Evolutionary conservation across 2,329 filamentous ascomycete species (phyloP), one percentile per base, ranked within the genome.

Genomic region (Keithomyces neogunnii): DNA sequence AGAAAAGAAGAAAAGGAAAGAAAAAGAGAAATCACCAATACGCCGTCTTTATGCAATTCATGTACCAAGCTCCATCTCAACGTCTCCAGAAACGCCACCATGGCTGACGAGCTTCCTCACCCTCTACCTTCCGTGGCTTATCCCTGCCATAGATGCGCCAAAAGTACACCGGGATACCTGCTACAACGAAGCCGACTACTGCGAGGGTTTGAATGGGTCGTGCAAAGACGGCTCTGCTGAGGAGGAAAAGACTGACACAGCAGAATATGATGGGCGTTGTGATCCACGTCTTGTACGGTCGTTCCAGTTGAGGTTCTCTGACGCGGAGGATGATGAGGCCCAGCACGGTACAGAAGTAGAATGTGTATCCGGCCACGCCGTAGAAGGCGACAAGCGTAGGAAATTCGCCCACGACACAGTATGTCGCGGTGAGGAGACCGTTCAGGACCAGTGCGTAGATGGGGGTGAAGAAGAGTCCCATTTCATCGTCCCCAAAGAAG

Each of bases 201-300:
- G 92, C 81, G 29, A 96, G 66, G 0, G 92, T 96, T 75, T 99
- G 91, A 48, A 95, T 61, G 4, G 93, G 93, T 69, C 96, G 85
- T 33, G 90, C 87, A 64, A 99, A 93, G 11, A 97, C 84, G 3
- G 91, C 90, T 48, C 93, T 78, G 63, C 84, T 91, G 42, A 99
- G 79, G 57, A 99, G 69, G 65, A 99, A 99, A 57, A 99, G 69
- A 65, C 89, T 95, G 39, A 99, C 93, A 64, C 93, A 99, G 77
- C 93, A 99, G 67, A 99, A 99, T 51, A 96, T 92, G 57, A 99
- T 92, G 9, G 93, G 93, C 2, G 93, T 99, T 1, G 86, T 86
- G 63, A 99, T 96, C 93, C 92, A 99, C 3, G 91, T 96, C 66
- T 84, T 85, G 70, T 99, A 99, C 1, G 93, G 92, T 30, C 93